These are phyloP conservation scores for Phragmites australis DNA, from an alignment of 176 grass and related monocot genomes.

Conservation along the genomic window DNA sequence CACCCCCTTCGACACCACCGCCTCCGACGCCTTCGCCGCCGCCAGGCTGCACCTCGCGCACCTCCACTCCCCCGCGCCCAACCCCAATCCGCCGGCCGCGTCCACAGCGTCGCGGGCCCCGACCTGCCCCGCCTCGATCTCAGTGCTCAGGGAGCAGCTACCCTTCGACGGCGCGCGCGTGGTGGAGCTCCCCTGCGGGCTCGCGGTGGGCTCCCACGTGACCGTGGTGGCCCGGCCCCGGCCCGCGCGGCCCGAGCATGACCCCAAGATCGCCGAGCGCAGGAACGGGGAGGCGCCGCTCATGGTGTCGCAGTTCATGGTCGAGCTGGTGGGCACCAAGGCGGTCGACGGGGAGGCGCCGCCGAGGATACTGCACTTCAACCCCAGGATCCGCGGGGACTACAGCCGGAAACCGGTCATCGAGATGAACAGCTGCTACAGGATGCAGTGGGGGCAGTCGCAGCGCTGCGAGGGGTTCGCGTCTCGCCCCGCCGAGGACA, in stretches of 20 bases:
- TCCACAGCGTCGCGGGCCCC: not conserved
- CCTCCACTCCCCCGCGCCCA: not conserved
- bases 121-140: constrained; percentile 58
- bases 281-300: constrained; percentile 54
- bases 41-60: constrained; percentile 41
- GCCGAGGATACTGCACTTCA: constrained; percentile 91
- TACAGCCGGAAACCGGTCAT: constrained; percentile 79
- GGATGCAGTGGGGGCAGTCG: constrained; percentile 88
- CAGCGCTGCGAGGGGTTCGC: constrained; percentile 79
- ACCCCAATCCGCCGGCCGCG: not conserved
- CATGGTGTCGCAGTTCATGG: constrained; percentile 97
- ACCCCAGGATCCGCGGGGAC: constrained; percentile 90
- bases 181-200: constrained; percentile 79
- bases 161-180: constrained; percentile 40
- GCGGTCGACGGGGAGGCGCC: constrained; percentile 92
- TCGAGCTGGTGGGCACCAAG: constrained; percentile 79
- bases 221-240: constrained; percentile 76
- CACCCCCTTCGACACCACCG: constrained; percentile 35
- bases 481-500: constrained; percentile 66
- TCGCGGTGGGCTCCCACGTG: constrained; percentile 82
- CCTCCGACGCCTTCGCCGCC: constrained; percentile 45
- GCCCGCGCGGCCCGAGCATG: constrained; percentile 46
- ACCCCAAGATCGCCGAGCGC: constrained; percentile 69
- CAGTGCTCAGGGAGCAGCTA: constrained; percentile 45
- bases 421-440: constrained; percentile 98